phyloP scores from a whole-genome alignment of 169 alveolate species.

The Babesia gibsoni region DNA sequence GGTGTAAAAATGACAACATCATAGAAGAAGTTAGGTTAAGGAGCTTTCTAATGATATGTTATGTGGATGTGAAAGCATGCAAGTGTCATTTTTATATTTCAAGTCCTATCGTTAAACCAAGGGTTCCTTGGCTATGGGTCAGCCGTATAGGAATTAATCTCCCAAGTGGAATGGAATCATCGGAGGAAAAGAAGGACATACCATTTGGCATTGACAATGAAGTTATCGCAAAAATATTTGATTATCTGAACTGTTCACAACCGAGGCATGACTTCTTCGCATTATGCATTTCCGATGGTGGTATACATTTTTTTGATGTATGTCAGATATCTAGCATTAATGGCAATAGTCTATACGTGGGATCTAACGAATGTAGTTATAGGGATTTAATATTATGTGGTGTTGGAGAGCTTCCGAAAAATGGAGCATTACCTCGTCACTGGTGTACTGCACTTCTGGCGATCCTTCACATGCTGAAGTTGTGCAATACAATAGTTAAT shows the following conservation, averaged over 20 bases:
- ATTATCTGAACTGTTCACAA: background rate
- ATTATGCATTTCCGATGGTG: background rate
- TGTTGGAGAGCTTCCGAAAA: background rate
- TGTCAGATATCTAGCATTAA: background rate
- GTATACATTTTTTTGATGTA: background rate
- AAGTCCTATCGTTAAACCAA: slow-evolving; percentile 7
- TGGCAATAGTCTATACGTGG: background rate
- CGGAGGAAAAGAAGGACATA: background rate
- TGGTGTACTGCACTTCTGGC: slow-evolving; percentile 23
- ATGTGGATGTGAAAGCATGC: slow-evolving; percentile 22
- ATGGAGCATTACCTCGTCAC: slow-evolving; percentile 13
- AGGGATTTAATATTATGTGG: slow-evolving; percentile 1
- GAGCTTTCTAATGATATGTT: background rate
- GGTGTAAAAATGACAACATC: background rate
- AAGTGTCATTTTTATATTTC: slow-evolving; percentile 5
- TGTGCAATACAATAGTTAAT: background rate
- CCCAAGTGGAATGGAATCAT: background rate
- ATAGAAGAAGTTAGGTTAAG: slow-evolving; percentile 1
- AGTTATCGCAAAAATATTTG: background rate
- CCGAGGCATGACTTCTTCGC: slow-evolving; percentile 9
- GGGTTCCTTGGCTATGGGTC: background rate
- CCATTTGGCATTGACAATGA: background rate
- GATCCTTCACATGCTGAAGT: background rate
- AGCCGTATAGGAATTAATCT: background rate
- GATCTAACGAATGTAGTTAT: background rate